A percentile compares a stretch with the other conserved stretches of the same genome.
Evolutionary conservation across 2,329 filamentous ascomycete species (phyloP).

Genomic region (Aspergillus candidus): DNA sequence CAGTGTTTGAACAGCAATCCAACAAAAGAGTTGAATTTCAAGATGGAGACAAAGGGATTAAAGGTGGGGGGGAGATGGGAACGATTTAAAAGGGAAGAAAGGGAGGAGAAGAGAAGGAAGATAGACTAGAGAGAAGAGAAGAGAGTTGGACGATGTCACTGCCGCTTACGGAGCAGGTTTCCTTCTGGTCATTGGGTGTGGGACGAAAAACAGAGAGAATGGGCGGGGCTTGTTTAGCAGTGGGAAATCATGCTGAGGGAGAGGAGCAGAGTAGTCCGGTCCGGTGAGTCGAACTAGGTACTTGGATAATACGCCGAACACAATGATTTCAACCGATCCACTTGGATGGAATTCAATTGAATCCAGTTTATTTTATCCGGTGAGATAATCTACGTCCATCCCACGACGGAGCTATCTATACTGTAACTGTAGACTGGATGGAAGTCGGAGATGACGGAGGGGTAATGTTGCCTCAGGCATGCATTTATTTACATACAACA

Average conservation of each 20-base stretch:
- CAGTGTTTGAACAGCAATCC: slow-evolving; percentile 7
- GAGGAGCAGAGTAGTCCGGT: slow-evolving; percentile 36
- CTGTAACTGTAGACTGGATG: too few species aligned
- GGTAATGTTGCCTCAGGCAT: too few species aligned
- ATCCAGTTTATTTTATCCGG: too few species aligned
- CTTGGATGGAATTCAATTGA: too few species aligned
- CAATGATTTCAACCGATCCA: too few species aligned
- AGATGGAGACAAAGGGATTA: slow-evolving; percentile 9
- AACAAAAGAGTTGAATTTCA: slow-evolving; percentile 9
- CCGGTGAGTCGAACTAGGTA: slow-evolving; percentile 12
- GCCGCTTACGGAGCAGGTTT: slow-evolving; percentile 28
- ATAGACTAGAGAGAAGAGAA: slow-evolving; percentile 17
- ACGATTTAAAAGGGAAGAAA: slow-evolving; percentile 7
- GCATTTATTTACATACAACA: too few species aligned
- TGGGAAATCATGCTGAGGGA: background rate
- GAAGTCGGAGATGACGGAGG: too few species aligned
- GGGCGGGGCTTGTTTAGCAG: slow-evolving; percentile 17
- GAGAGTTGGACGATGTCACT: slow-evolving; percentile 14
- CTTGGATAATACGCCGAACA: background rate
- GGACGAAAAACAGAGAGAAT: slow-evolving; percentile 14
- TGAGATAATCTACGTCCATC: background rate
- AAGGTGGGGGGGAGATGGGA: slow-evolving; percentile 8
- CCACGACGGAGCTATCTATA: background rate
- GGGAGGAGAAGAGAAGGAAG: slow-evolving; percentile 16
- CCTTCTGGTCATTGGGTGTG: slow-evolving; percentile 32